Evolutionary conservation across 2,329 filamentous ascomycete species (phyloP), one percentile per base, ranked within the genome.

Genomic region (Paramyrothecium sp.): DNA sequence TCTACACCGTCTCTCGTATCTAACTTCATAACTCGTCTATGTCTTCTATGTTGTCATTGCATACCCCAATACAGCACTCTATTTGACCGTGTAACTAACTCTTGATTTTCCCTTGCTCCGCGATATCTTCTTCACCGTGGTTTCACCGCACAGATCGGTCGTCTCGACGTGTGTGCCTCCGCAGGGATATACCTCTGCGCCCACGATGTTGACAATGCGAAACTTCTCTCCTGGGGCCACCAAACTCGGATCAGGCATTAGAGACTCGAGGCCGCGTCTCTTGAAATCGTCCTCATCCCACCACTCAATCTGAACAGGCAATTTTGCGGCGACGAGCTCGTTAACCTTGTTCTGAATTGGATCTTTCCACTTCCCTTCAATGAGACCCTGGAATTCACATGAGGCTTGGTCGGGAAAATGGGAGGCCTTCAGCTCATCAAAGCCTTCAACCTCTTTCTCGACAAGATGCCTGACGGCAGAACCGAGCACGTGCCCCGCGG

Each of bases 401-500:
- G 81, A 79, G 1, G 89, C 87, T 0, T 83, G 81, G 62, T 86
- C 85, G 0, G 89, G 89, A 62, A 86, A 88, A 67, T 92, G 89
- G 3, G 82, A 86, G 0, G 89, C 89, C 70, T 92, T 92, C 13
- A 85, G 73, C 67, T 92, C 89, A 57, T 84, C 81, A 58, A 89
- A 85, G 21, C 74, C 75, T 0, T 72, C 72, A 13, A 88, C 69
- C 54, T 84, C 69, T 2, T 76, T 71, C 59, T 81, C 78, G 2
- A 85, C 71, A 0, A 89, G 77, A 54, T 80, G 75, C 2, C 84
- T 78, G n/a, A 91, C 85, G 0, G 89, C 89, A 0, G 85, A 73
- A 3, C 89, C 88, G 1, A 92, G 80, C 3, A 91, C 83, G 63
- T 92, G 89, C 34, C 89, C 89, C 0, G 88, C 89, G 0, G 89